Base-by-base conservation (phyloP, 805 yeast species). In the Metschnikowia gruessii region DNA sequence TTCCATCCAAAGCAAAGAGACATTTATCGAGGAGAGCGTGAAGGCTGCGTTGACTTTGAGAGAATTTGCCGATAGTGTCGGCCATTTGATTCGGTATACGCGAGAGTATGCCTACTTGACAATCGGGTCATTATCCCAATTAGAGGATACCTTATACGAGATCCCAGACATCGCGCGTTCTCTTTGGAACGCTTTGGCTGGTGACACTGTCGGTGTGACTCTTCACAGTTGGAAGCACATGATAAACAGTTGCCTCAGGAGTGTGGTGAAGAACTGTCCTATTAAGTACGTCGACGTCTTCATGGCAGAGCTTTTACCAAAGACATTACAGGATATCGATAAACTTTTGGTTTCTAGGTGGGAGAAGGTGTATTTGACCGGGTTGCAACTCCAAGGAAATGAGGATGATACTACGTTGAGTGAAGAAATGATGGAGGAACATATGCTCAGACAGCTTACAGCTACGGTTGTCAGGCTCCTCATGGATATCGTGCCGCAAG, bases 351-450 rank as follows among this genome's bases (percentile, higher is more conserved):
- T 81, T n/a, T 70, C 69, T 22, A 83, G 79, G 61, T 94, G 99
- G 99, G 80, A 75, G 24, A 74, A 72, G 52, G 87, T 82, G 16
- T 80, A 77, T 61, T 65, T 70, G 44, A 81, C 77, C 28, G 84
- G 85, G 2, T 59, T 79, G 32, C 81, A 79, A 52, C 64, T 76
- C 33, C 80, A 77, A 54, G 82, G 82, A 0, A 75, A 77, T 36
- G 81, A 78, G 36, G 84, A 82, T 50, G 96, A 90, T 56, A 91
- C 83, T 43, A 87, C 89, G 19, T 74, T 92, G 58, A 84, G 94
- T n/a, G 97, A 91, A 55, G 99, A 94, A 61, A 94, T 94, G 95
- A 85, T 94, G 87, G 97, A 92, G 56, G 99, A 94, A 62, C 96
- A 92, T 64, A 77, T 92, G 73, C 70, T 92, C 49, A 75, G 99